phyloP scores from a whole-genome alignment of 768 basidiomycete genomes.

The Russula olivacea region DNA sequence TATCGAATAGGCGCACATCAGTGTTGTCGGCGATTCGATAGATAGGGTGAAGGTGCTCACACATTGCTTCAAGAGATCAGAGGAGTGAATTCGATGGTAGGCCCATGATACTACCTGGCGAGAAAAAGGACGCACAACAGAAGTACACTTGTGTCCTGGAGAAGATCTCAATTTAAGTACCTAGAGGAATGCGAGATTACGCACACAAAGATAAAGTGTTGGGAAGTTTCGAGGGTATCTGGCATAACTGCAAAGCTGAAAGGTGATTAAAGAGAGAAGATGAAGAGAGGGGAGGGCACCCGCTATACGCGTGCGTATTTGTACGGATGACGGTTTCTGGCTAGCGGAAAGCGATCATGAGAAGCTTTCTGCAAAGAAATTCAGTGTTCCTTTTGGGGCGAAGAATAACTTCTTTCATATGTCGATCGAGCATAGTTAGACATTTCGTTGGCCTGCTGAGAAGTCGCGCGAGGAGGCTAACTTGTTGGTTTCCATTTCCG shows the following conservation, averaged over 20 bases:
- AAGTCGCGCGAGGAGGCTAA: constrained; percentile 6
- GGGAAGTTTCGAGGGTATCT: constrained; percentile 51
- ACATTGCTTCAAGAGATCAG: constrained; percentile 43
- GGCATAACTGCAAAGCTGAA: constrained; percentile 30
- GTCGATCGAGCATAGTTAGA: constrained; percentile 7
- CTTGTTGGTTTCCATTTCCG: constrained; percentile 1
- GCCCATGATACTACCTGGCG: constrained; percentile 21
- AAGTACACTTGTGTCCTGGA: constrained; percentile 67
- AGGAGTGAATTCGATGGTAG: constrained; percentile 29
- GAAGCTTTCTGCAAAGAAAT: constrained; percentile 10
- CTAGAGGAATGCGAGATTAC: constrained; percentile 25
- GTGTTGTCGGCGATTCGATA: background rate
- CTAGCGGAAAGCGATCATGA: background rate
- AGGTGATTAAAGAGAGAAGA: background rate
- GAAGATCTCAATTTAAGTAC: background rate
- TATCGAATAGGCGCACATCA: constrained; percentile 28
- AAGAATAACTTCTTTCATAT: background rate
- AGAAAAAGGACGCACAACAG: constrained; percentile 54
- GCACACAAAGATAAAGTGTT: constrained; percentile 72
- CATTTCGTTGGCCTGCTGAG: constrained; percentile 4
- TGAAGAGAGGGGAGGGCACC: background rate
- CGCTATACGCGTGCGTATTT: constrained; percentile 15
- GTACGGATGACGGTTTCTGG: constrained; percentile 1
- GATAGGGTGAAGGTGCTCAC: constrained; percentile 37
- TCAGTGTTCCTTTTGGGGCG: background rate